phyloP scores from a whole-genome alignment of 1,284 basidiomycete genomes.

The Apiotrichum domesticum region DNA sequence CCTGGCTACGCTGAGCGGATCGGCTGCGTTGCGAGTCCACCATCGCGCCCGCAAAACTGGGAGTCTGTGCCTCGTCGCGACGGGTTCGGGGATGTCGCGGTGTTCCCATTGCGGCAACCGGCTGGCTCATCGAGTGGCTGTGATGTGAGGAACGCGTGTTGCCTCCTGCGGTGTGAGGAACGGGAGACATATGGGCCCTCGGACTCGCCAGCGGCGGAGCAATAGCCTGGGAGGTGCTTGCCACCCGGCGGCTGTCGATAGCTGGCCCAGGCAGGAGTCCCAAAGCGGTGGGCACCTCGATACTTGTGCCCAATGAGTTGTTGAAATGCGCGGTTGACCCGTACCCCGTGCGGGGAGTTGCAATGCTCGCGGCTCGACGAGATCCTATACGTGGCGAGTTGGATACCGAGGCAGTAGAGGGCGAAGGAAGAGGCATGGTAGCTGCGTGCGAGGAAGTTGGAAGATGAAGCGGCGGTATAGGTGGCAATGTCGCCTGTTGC shows the following conservation, averaged over 20 bases:
- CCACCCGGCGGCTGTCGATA: conserved; percentile 11
- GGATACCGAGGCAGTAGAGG: not conserved
- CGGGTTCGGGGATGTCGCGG: not conserved
- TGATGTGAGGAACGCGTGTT: not conserved
- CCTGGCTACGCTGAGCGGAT: no score
- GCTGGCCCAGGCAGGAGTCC: conserved; percentile 2
- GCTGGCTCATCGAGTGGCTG: conserved; percentile 2
- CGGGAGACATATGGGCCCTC: no score
- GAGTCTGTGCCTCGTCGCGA: not conserved
- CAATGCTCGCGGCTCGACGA: conserved; percentile 11
- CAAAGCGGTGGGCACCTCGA: not conserved
- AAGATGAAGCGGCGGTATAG: conserved; percentile 6
- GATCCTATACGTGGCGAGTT: conserved; percentile 3
- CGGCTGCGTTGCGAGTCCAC: no score
- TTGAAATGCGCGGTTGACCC: conserved; percentile 3
- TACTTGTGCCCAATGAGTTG: not conserved
- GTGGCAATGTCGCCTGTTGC: not conserved
- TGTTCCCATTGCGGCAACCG: not conserved
- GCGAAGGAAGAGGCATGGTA: not conserved
- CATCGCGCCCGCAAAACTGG: not conserved
- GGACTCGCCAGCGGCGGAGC: not conserved
- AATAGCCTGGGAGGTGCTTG: conserved; percentile 4
- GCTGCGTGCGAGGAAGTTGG: conserved; percentile 2
- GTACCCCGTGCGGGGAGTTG: conserved; percentile 3
- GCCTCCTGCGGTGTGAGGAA: no score